Conservation (phyloP, 2,329 filamentous ascomycete genomes). For the Tricladium varicosporioides region DNA sequence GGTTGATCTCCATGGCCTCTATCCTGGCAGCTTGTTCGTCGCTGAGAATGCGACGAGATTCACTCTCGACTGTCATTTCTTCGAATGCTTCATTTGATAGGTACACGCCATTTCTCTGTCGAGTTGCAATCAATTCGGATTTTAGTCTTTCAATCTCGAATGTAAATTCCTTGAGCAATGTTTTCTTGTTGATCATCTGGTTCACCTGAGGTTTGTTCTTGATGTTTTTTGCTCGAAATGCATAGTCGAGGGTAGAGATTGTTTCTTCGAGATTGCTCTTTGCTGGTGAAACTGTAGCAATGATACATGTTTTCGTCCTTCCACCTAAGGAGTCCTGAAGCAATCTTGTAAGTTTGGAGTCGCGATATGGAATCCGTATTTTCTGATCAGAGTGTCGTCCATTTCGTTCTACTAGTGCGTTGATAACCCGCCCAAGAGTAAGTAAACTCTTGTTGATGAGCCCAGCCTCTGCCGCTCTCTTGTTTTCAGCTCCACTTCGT, state of each 20-base stretch:
- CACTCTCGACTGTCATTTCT: constrained; percentile 86
- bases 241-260: constrained; percentile 96
- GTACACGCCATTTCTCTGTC: constrained; percentile 94
- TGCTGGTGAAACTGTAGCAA: constrained; percentile 91
- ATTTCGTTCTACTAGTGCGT: constrained; percentile 84
- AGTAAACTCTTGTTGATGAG: constrained; percentile 97
- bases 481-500: constrained; percentile 95
- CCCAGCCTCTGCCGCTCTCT: constrained; percentile 91
- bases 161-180: constrained; percentile 84
- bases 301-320: constrained; percentile 96
- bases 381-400: constrained; percentile 29
- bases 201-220: constrained; percentile 97
- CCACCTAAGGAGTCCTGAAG: constrained; percentile 96
- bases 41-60: constrained; percentile 84
- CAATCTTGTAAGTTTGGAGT: constrained; percentile 92
- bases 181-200: constrained; percentile 89
- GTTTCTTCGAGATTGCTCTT: constrained; percentile 97
- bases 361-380: constrained; percentile 84
- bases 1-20: constrained; percentile 84
- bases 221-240: constrained; percentile 97
- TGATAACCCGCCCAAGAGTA: constrained; percentile 94
- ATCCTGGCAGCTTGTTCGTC: constrained; percentile 93
- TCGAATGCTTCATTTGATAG: constrained; percentile 86
- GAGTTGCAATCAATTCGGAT: constrained; percentile 86
- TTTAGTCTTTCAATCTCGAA: constrained; percentile 92